These are phyloP conservation scores for Cutaneotrichosporon sp. DNA, from an alignment of 1,284 basidiomycete genomes.

Conservation along the genomic window DNA sequence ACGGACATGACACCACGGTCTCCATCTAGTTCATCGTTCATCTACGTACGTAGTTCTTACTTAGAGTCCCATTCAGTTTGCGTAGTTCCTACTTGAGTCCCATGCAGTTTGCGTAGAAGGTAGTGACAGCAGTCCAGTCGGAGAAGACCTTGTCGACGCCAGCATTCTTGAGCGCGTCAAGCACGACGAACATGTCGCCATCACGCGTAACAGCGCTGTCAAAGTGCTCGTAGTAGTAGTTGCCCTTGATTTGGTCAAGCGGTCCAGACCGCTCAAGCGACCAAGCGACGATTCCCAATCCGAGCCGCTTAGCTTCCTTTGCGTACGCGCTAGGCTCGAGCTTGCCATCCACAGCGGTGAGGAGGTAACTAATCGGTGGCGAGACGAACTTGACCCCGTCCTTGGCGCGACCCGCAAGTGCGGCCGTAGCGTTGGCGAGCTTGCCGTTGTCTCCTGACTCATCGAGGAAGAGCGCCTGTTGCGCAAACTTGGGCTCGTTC, in stretches of 20 bases:
- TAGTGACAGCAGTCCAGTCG: slow-evolving; percentile 26
- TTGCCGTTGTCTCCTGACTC: slow-evolving; percentile 12
- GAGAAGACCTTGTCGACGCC: slow-evolving; percentile 25
- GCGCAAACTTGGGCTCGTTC: slow-evolving; percentile 22
- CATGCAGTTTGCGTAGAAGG: slow-evolving; percentile 29
- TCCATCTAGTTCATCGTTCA: too few relatives aligned
- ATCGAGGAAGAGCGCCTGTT: slow-evolving; percentile 27
- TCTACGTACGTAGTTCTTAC: neutral
- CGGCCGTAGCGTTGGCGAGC: slow-evolving; percentile 11
- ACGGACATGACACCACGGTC: too few relatives aligned
- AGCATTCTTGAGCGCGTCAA: slow-evolving; percentile 26
- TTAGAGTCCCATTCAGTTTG: neutral
- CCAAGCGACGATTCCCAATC: slow-evolving; percentile 26
- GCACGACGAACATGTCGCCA: slow-evolving; percentile 21
- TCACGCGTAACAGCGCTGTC: slow-evolving; percentile 19
- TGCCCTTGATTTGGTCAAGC: slow-evolving; percentile 12
- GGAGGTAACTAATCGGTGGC: slow-evolving; percentile 23
- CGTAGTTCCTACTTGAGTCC: slow-evolving; percentile 15
- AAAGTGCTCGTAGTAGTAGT: slow-evolving; percentile 24
- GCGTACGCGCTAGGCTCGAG: slow-evolving; percentile 26
- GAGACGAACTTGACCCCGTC: slow-evolving; percentile 25
- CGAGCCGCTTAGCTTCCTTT: slow-evolving; percentile 20
- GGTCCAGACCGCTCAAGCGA: slow-evolving; percentile 26
- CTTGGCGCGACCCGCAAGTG: slow-evolving; percentile 13
- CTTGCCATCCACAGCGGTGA: slow-evolving; percentile 17